Conservation (phyloP, 768 basidiomycete genomes). For the Mycena galericulata region DNA sequence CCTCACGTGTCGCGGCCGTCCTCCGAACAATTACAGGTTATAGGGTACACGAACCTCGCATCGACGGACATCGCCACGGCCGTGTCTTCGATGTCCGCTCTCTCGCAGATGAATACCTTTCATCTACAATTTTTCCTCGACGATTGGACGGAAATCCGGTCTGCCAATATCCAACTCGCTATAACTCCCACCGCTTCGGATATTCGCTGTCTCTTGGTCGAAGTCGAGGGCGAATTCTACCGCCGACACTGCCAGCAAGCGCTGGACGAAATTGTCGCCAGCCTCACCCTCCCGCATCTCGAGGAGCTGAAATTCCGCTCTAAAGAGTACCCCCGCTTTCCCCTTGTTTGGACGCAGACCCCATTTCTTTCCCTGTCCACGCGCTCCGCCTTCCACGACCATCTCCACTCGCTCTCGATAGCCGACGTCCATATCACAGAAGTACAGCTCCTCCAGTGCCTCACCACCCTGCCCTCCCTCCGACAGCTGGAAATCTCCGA, state of each 20-base stretch:
- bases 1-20: background rate
- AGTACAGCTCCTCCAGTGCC: conserved; percentile 7
- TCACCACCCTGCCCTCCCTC: background rate
- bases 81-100: background rate
- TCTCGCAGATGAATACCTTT: background rate
- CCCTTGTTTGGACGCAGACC: background rate
- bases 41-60: background rate
- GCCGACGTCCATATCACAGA: conserved; percentile 11
- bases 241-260: conserved; percentile 8
- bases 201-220: conserved; percentile 1
- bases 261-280: background rate
- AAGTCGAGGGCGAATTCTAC: background rate
- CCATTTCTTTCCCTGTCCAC: background rate
- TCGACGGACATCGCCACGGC: background rate
- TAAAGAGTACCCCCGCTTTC: conserved; percentile 4
- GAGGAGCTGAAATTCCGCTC: background rate
- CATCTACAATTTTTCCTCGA: conserved; percentile 6
- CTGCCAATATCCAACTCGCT: background rate
- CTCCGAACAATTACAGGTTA: background rate
- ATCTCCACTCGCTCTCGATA: background rate
- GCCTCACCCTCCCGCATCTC: background rate
- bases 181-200: conserved; percentile 5
- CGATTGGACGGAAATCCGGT: background rate
- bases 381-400: background rate
- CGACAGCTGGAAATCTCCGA: conserved; percentile 10